Base-by-base conservation (phyloP, 2,329 filamentous ascomycete species). In the Fusarium anguioides region DNA sequence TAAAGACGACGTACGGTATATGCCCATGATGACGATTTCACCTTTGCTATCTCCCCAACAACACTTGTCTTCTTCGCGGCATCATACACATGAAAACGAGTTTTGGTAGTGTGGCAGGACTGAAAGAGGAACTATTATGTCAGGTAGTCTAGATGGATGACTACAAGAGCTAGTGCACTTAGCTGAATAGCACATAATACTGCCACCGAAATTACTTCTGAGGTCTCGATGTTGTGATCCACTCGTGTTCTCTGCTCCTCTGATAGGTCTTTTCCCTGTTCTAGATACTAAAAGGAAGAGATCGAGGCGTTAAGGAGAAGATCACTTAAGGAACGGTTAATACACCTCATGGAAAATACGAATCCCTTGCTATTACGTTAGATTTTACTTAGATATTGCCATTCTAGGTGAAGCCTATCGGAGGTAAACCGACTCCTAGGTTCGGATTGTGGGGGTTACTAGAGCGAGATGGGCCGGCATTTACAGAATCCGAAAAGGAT, bases 331-430 rank as follows among this genome's bases (percentile, higher is more conserved):
- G 15, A n/a, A 8, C 5, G n/a, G n/a, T n/a, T n/a, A n/a, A n/a
- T n/a, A n/a, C n/a, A n/a, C n/a, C n/a, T n/a, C n/a, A n/a, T n/a
- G n/a, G 5, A 2, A 26, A 14, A 4, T 5, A n/a, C 41, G n/a
- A 29, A n/a, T 18, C 11, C 24, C 10, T n/a, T 18, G n/a, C n/a
- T n/a, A n/a, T 51, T 14, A 6, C 27, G 9, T 24, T 9, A 21
- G 12, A 27, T n/a, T n/a, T 56, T 21, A 9, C 26, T 12, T 15
- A 15, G 24, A 41, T 26, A 53, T 63, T 66, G 12, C 50, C 47
- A 45, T 36, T 20, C 40, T 51, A 10, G 48, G 50, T 20, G 36
- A 64, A 67, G 18, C 56, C 10, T 4, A 44, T 66, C 64, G 64
- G 63, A 9, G 21, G 24, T 17, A 35, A 49, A 35, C 64, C 62